Evolutionary conservation across 768 basidiomycete species (phyloP), one percentile per base, ranked within the genome.

Genomic region (Lactarius psammicola): DNA sequence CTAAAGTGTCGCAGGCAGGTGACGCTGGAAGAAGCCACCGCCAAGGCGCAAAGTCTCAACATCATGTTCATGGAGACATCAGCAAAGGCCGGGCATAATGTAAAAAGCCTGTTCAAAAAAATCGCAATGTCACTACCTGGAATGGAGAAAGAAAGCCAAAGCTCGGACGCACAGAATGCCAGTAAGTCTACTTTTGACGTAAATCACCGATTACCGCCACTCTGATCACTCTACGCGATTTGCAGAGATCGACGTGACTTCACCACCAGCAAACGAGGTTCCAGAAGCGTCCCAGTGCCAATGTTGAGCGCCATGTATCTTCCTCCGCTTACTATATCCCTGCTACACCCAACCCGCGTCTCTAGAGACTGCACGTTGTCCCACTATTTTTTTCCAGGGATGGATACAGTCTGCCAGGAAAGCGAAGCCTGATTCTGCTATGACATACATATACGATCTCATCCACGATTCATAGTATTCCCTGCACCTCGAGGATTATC

Each of bases 31-130:
- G 97, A 98, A 74, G 94, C 96, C 13, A 96, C 95, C 30, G 86
- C 88, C 54, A 94, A 94, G 74, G 84, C 95, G 17, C 89, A 92
- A 54, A 89, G 96, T 75, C 80, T 97, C 68, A 89, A 88, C 72
- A 93, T 98, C 70, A 93, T 98, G 89, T 97, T 96, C 75, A 98
- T 98, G 89, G 97, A 99, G 79, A 98, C 97, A 10, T 97, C 94
- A 33, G 97, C 97, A 34, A 99, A 99, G 76, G 97, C 97, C 8
- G 97, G 97, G 3, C 97, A 98, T 76, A 99, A 99, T 70, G 97
- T 99, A 67, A 99, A 99, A 81, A 92, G 92, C 70, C 77, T 99
- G 70, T 99, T 99, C 84, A 95, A 98, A 81, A 98, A 98, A 83
- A 99, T 99, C 70, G 97, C 97, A 1, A 88, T 98, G 89, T 95